Evolutionary conservation across 306 rosid genomes (phyloP).

Genomic region (Aeschynomene evenia): DNA sequence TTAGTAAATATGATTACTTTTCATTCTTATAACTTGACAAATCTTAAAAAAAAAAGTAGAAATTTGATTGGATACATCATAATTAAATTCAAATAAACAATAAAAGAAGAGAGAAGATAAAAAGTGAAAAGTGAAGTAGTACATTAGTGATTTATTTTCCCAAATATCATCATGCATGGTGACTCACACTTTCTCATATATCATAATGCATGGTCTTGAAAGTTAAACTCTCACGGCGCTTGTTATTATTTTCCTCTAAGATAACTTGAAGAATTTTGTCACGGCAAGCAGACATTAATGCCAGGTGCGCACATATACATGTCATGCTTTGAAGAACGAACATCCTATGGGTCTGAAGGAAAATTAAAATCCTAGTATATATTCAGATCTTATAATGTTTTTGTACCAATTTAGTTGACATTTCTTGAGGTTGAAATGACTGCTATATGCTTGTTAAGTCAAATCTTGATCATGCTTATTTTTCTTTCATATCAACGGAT

Average conservation of each 20-base stretch:
- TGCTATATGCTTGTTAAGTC: conserved; percentile 47
- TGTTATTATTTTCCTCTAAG: conserved; percentile 16
- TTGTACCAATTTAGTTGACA: conserved; percentile 58
- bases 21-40: too few species aligned
- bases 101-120: background rate
- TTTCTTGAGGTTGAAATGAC: conserved; percentile 26
- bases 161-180: conserved; percentile 25
- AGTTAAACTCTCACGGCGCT: conserved; percentile 26
- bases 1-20: too few species aligned
- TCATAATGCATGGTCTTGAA: conserved; percentile 37
- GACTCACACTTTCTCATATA: conserved; percentile 28
- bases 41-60: too few species aligned
- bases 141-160: conserved; percentile 32
- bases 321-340: conserved; percentile 25
- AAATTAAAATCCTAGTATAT: conserved; percentile 5
- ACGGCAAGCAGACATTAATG: conserved; percentile 27
- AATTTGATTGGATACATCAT: too few species aligned
- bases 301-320: conserved; percentile 36
- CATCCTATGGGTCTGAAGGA: background rate
- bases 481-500: too few species aligned
- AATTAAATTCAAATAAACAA: too few species aligned
- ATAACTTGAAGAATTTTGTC: conserved; percentile 36
- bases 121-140: conserved; percentile 25
- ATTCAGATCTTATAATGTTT: conserved; percentile 42
- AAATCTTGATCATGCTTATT: conserved; percentile 29